A percentile compares a stretch with the other conserved stretches of the same genome.
Conservation (phyloP, 169 alveolate genomes). For the Plasmodium ovale region DNA sequence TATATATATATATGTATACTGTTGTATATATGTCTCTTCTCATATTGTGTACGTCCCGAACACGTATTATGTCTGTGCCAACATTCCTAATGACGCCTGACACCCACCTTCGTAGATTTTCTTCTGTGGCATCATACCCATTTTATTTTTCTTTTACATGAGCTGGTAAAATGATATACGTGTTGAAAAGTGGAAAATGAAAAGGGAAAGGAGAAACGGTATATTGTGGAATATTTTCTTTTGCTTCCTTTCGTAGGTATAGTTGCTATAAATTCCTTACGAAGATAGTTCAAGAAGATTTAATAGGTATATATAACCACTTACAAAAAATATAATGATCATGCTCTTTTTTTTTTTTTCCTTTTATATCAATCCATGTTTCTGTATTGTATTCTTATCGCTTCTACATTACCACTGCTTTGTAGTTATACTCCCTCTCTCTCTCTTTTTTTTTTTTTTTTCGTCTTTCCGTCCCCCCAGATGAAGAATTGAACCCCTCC, state of each 20-base stretch:
- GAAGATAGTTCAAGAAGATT: conserved; percentile 7
- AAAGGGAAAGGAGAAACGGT: neutral
- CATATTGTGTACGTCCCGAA: neutral
- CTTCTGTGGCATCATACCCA: conserved; percentile 14
- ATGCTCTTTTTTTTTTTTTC: neutral
- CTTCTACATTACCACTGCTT: neutral
- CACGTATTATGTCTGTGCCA: too few species aligned
- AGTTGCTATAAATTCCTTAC: conserved; percentile 7
- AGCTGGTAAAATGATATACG: conserved; percentile 18
- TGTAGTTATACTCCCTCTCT: neutral
- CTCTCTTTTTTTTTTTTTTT: neutral
- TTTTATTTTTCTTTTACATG: conserved; percentile 42
- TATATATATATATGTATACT: neutral
- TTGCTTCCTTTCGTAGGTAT: neutral
- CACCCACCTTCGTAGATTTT: conserved; percentile 6
- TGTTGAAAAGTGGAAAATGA: neutral
- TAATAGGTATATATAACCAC: neutral
- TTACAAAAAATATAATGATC: neutral
- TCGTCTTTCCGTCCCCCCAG: neutral
- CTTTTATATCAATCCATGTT: neutral
- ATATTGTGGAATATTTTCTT: neutral
- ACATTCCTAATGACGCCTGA: too few species aligned
- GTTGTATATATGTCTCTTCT: neutral
- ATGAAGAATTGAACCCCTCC: conserved; percentile 59
- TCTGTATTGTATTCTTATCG: too few species aligned